Evolutionary conservation across 2,329 filamentous ascomycete species (phyloP).

Genomic region (Cytospora piceae): DNA sequence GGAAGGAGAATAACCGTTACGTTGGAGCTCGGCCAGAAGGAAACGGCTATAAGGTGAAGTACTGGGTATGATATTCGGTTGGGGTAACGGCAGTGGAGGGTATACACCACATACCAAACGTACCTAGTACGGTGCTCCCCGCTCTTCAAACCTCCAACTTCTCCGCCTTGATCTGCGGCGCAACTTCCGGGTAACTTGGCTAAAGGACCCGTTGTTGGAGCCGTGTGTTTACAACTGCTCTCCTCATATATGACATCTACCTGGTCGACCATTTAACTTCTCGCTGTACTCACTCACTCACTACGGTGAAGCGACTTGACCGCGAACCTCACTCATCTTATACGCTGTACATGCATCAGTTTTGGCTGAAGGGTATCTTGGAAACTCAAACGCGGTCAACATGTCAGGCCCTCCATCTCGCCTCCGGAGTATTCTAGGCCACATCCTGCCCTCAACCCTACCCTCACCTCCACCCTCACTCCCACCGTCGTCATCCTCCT

Average conservation of each 20-base stretch:
- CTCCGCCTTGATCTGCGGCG: background rate
- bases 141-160: background rate
- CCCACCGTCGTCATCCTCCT: constrained; percentile 35
- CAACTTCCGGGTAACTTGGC: background rate
- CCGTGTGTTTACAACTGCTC: background rate
- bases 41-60: background rate
- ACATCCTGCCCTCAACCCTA: constrained; percentile 45
- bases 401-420: constrained; percentile 70
- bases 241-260: background rate
- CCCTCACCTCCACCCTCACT: constrained; percentile 30
- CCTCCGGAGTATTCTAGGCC: constrained; percentile 60
- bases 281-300: background rate
- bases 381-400: background rate
- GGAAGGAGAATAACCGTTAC: background rate
- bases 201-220: background rate
- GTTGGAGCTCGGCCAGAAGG: background rate
- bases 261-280: background rate
- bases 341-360: background rate
- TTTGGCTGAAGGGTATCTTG: no score
- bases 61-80: background rate
- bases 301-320: background rate
- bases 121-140: background rate
- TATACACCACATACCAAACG: no score
- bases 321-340: background rate
- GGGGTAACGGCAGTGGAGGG: background rate